phyloP scores from a whole-genome alignment of 768 basidiomycete species.

The Rhizopogon rudus region DNA sequence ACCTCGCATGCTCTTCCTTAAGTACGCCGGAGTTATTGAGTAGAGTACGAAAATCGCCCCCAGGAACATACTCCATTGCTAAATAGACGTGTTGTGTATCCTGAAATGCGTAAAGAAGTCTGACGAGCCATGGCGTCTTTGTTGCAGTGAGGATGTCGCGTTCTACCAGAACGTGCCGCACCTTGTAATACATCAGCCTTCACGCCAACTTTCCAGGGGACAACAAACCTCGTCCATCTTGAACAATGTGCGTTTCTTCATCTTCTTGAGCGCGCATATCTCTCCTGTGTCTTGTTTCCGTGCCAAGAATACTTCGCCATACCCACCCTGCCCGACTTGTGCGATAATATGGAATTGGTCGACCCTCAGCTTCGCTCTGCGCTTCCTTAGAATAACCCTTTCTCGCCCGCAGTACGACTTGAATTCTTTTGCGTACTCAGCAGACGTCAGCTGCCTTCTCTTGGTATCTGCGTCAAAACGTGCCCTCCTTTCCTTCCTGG shows the following conservation, averaged over 20 bases:
- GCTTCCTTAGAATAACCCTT: constrained; percentile 84
- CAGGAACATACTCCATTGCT: constrained; percentile 99
- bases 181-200: constrained; percentile 36
- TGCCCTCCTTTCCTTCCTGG: constrained; percentile 78
- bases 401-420: constrained; percentile 93
- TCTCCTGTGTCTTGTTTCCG: constrained; percentile 94
- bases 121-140: constrained; percentile 96
- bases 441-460: constrained; percentile 48
- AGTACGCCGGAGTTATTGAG: constrained; percentile 97
- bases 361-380: constrained; percentile 88
- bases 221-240: constrained; percentile 94
- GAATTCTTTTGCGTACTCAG: constrained; percentile 74
- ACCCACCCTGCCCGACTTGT: constrained; percentile 98
- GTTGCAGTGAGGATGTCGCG: constrained; percentile 97
- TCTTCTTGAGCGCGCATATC: constrained; percentile 96
- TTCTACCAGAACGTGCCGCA: constrained; percentile 97
- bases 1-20: constrained; percentile 94
- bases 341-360: constrained; percentile 98
- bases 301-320: constrained; percentile 96
- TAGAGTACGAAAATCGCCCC: constrained; percentile 96
- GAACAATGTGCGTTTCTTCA: constrained; percentile 88
- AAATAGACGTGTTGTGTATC: constrained; percentile 88
- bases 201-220: background rate
- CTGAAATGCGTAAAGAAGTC: constrained; percentile 95
- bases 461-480: constrained; percentile 82